Evolutionary conservation across 73 alveolate species (phyloP), one percentile per base, ranked within the genome.

Genomic region (Paraurostyla sp.): DNA sequence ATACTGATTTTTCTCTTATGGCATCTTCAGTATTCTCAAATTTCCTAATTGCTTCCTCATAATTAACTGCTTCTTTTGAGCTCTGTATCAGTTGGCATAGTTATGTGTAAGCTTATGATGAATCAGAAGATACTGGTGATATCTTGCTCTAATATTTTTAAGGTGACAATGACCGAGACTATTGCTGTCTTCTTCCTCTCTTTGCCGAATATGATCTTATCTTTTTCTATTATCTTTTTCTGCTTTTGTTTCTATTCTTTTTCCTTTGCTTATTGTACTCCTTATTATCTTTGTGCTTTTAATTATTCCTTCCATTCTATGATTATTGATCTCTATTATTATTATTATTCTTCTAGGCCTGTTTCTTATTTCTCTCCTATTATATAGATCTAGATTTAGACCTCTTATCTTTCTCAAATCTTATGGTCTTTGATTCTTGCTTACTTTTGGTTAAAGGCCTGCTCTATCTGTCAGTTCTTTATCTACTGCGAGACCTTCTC

Each of bases 21-120:
- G 85, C 85, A 27, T 36, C 58, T n/a, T 69, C 85, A 11, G 85
- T 40, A 69, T 33, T 40, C 40, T 69, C 85, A 13, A 69, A 69
- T 69, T 69, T 69, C 3, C 85, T 7, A 9, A 69, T 69, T 7
- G 58, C 58, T 36, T 69, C 85, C 36, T 69, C 85, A 69, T 69
- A 69, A 13, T 33, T 69, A 7, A 33, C 40, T 7, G 58, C 65
- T 7, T 69, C 62, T 69, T 33, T 40, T 9, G 62, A 69, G 68
- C 7, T 11, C 7, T 27, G 18, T 6, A 27, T 41, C 16, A 69
- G 62, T 27, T 33, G 65, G 36, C 62, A 69, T n/a, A 69, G 65
- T 23, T 40, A 43, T 36, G 58, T 40, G 69, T 41, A 69, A 23
- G 58, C 58, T n/a, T 43, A 25, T 9, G 80, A 62, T 15, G 80